Evolutionary conservation across 1,284 basidiomycete species (phyloP).

Genomic region (Cryptococcus amylolentus): DNA sequence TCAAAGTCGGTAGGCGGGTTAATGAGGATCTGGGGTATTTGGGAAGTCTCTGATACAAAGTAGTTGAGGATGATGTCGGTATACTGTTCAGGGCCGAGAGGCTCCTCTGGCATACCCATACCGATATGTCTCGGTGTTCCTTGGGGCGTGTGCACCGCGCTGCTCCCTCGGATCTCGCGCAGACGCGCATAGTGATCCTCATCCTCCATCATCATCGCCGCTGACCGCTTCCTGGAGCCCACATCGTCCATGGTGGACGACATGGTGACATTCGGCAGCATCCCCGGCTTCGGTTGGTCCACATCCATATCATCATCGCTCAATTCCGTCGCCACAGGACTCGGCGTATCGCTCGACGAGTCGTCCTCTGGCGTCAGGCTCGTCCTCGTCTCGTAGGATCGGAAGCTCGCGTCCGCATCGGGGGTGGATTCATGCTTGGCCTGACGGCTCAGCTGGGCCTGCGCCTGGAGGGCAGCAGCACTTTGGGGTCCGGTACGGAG

Average conservation of each 20-base stretch:
- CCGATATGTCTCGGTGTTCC: constrained; percentile 22
- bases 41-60: constrained; percentile 96
- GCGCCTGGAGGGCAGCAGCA: constrained; percentile 33
- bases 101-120: constrained; percentile 24
- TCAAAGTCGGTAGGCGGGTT: constrained; percentile 89
- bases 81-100: constrained; percentile 57
- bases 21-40: constrained; percentile 84
- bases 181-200: constrained; percentile 39
- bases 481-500: constrained; percentile 32
- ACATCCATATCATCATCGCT: constrained; percentile 20
- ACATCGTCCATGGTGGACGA: constrained; percentile 7
- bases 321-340: constrained; percentile 61
- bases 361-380: constrained; percentile 80
- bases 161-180: constrained; percentile 34
- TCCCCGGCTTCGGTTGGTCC: constrained; percentile 12
- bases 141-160: constrained; percentile 42
- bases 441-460: constrained; percentile 23
- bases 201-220: constrained; percentile 37
- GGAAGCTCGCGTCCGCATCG: constrained; percentile 20
- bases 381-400: constrained; percentile 56
- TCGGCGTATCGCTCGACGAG: constrained; percentile 82
- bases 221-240: constrained; percentile 32
- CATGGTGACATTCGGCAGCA: constrained; percentile 7
- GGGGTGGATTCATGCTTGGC: constrained; percentile 26
- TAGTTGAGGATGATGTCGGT: constrained; percentile 97